Evolutionary conservation across 768 basidiomycete species (phyloP), one percentile per base, ranked within the genome.

Genomic region (Flagelloscypha sp.): DNA sequence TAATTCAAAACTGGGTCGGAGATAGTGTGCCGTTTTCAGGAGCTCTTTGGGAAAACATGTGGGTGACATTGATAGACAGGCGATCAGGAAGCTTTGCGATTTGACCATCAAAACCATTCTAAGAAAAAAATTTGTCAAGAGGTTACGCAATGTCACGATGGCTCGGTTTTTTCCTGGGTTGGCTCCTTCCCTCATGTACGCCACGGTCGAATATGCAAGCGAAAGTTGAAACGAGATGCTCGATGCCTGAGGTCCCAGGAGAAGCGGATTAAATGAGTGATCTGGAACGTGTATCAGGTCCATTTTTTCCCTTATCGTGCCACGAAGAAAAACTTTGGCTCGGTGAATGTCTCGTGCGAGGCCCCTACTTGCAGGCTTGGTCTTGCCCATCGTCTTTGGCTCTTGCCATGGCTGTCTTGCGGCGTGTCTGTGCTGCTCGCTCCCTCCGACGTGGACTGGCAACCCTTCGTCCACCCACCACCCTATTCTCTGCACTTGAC

Each of bases 401-500:
- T 27, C 20, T n/a, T 19, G 20, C 40, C 37, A 53, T 59, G 55
- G 49, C 56, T 33, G 40, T 49, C 42, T 40, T 55, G 42, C 53
- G 52, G 17, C 39, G 49, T 35, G 49, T 48, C 38, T 50, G 47
- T 36, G 47, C 32, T 35, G 48, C 11, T 36, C 41, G 4, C 13
- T 41, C 38, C 34, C 47, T 37, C 53, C 33, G 44, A 42, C 46
- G 33, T 24, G 62, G 64, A 33, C 63, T 84, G 38, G 80, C 81
- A 18, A 79, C 79, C 9, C 65, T 76, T 36, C 77, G 72, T 52
- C 58, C 69, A 16, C 70, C 75, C 8, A 45, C 65, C 1, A 74
- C 79, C 20, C 67, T 93, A 44, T 89, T 94, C 55, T 71, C 79
- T 9, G 77, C 92, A 2, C 68, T 95, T 44, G 94, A 99, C 62